Base-by-base conservation (phyloP, 768 basidiomycete genomes). In the Chalciporus sphaerocephalus region DNA sequence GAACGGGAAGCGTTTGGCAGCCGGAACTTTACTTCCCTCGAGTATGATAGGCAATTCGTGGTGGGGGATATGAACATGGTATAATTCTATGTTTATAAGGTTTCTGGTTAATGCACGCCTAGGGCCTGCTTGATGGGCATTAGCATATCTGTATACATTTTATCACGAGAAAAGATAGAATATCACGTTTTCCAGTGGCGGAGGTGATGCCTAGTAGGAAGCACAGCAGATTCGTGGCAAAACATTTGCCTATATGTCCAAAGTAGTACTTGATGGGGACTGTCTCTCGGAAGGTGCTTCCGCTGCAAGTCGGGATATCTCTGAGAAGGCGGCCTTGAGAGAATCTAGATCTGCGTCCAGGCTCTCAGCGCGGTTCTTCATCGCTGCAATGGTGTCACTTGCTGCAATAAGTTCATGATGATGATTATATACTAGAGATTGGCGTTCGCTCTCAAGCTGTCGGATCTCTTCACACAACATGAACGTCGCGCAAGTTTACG, bases 361-460 rank as follows among this genome's bases (percentile, higher is more conserved):
- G 41, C 83, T 81, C 61, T 94, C 92, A 2, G 92, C 90, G 11
- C 88, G 79, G 6, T 78, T 75, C 65, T 92, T 94, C 84, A 95
- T 92, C 5, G 85, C 81, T 48, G 84, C 81, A 52, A 96, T 95
- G 8, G 93, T 95, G 56, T 92, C 89, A 48, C 86, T 91, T 3
- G 93, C 93, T 1, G 90, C 89, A 40, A 96, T 93, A 16, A 96
- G 82, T 53, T 96, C 93, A 48, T 93, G 91, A 57, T 96, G 93
- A 59, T 94, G 92, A 56, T 94, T 92, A 61, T 96, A 96, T 10
- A 96, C 92, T 35, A 96, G 72, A 8, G 87, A 86, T 64, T 96
- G 92, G 18, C 90, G 73, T 58, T 95, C 92, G 57, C 85, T 81
- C 46, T 95, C 91, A 12, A 96, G 68, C 51, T 91, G 80, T 24